Conservation (phyloP, 139 green algal genomes). For the Chlamydomonas eustigma region DNA sequence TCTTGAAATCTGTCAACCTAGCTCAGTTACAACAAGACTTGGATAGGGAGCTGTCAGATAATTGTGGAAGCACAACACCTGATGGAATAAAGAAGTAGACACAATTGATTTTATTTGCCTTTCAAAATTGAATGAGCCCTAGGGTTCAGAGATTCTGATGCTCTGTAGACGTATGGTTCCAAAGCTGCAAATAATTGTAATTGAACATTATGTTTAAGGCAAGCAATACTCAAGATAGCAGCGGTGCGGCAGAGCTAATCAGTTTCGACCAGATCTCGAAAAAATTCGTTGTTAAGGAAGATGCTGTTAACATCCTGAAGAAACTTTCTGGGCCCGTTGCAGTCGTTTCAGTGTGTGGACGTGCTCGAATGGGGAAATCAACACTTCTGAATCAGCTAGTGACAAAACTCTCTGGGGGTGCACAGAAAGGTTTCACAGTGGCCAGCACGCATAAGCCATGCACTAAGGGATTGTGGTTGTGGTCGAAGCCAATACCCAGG, state of each 20-base stretch:
- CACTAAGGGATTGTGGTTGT: slow-evolving; percentile 98
- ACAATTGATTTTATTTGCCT: too few relatives aligned
- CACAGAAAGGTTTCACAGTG: slow-evolving; percentile 55
- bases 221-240: background rate
- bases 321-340: slow-evolving; percentile 1
- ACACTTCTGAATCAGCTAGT: slow-evolving; percentile 21
- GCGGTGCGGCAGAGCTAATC: slow-evolving; percentile 4
- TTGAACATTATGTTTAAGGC: background rate
- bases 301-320: background rate
- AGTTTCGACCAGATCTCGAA: background rate
- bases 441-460: slow-evolving; percentile 77
- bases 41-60: too few relatives aligned
- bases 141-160: too few relatives aligned
- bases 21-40: too few relatives aligned
- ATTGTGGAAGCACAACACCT: too few relatives aligned
- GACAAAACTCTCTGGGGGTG: background rate
- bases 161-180: too few relatives aligned
- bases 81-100: too few relatives aligned
- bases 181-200: too few relatives aligned
- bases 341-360: slow-evolving; percentile 21
- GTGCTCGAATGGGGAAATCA: slow-evolving; percentile 15
- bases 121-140: too few relatives aligned
- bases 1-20: too few relatives aligned
- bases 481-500: slow-evolving; percentile 69
- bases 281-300: slow-evolving; percentile 5